Evolutionary conservation across 2,329 filamentous ascomycete genomes (phyloP), one percentile per base, ranked within the genome.

Genomic region (Teratosphaeria zuluensis): DNA sequence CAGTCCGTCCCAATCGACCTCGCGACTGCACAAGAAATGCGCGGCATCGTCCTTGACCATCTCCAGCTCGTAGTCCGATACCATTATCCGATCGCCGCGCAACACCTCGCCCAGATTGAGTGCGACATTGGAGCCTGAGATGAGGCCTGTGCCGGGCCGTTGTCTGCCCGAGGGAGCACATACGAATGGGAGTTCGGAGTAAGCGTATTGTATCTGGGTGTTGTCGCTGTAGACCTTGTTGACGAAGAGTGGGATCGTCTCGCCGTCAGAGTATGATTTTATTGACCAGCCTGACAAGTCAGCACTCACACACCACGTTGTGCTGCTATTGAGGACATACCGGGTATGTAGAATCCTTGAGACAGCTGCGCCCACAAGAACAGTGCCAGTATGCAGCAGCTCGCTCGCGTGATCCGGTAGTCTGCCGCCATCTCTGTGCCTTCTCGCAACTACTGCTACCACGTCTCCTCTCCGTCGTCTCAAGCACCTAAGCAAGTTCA

Each of bases 221-320:
- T 89, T 86, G 74, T 95, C 90, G 58, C 90, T 95, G 74, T 92
- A 95, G 67, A 92, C 86, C 73, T 95, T 95, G 77, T 95, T 95
- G 64, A 94, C 88, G 58, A 92, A 84, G n/a, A 96, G 79, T 0
- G 90, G 90, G 46, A 95, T 87, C 11, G 84, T 79, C 66, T 95
- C 88, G 71, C 84, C 82, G 63, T 91, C 83, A 64, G 80, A 81
- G 72, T 95, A 95, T 69, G 84, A 90, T 70, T 86, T 88, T 69
- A 92, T 85, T 5, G 90, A 95, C 80, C 88, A 94, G 65, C 90
- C 90, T 88, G 61, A 35, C 24, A n/a, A 38, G 54, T 42, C 24
- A 56, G 63, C 35, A 30, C 58, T 63, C 56, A 63, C 54, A 54
- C 61, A 28, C 24, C 16, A 21, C 12, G 16, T 31, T 16, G 4